Percentiles rank a stretch among this genome's conserved stretches.
These are phyloP conservation scores for Phytophthora palmivora DNA, from an alignment of 352 stramenopile species.

Conservation along the genomic window DNA sequence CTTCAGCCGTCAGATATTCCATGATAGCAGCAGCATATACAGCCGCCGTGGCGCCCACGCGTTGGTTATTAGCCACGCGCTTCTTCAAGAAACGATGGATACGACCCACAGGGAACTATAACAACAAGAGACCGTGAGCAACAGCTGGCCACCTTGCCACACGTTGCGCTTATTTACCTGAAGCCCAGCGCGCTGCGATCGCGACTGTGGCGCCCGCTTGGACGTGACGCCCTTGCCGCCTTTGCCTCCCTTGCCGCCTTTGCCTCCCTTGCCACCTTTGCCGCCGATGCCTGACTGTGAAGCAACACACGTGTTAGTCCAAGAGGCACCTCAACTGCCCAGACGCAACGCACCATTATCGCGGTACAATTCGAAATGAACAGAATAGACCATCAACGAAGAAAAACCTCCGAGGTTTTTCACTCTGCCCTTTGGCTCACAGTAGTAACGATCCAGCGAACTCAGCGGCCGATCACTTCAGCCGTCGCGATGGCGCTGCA, in stretches of 20 bases:
- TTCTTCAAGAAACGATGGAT: slow-evolving; percentile 99
- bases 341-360: slow-evolving; percentile 21
- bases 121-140: slow-evolving; percentile 8
- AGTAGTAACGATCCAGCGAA: slow-evolving; percentile 16
- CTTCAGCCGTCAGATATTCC: slow-evolving; percentile 99
- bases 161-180: slow-evolving; percentile 68
- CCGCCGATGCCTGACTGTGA: slow-evolving; percentile 86
- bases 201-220: slow-evolving; percentile 99
- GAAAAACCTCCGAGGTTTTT: slow-evolving; percentile 10
- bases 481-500: slow-evolving; percentile 33
- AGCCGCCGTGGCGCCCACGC: slow-evolving; percentile 98
- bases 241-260: too few species aligned
- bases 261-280: slow-evolving; percentile 98
- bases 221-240: slow-evolving; percentile 98
- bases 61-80: slow-evolving; percentile 98
- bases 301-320: slow-evolving; percentile 13
- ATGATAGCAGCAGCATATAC: slow-evolving; percentile 99
- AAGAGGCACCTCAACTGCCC: background rate
- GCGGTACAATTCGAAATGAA: slow-evolving; percentile 10
- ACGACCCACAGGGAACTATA: slow-evolving; percentile 98
- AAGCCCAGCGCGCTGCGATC: slow-evolving; percentile 97
- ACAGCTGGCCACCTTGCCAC: slow-evolving; percentile 2
- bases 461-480: slow-evolving; percentile 10
- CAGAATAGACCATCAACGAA: background rate
- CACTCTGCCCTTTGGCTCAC: background rate